Conservation (phyloP, 2,329 filamentous ascomycete genomes). For the Aaosphaeria pasadenensis region DNA sequence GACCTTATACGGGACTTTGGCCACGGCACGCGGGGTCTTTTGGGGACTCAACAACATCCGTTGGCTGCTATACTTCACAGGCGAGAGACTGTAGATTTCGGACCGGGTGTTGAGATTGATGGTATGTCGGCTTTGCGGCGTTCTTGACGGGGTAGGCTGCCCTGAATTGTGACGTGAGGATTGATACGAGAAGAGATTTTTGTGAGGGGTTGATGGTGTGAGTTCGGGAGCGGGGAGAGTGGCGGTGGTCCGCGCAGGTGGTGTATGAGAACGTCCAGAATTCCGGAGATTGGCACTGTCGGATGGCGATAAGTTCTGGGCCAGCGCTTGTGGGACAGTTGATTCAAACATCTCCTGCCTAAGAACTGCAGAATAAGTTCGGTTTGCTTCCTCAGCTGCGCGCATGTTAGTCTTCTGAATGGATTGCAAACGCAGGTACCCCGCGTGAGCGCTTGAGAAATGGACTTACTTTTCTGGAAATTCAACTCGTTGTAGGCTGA, state of each 20-base stretch:
- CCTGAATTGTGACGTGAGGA: slow-evolving; percentile 66
- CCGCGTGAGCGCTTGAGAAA: background rate
- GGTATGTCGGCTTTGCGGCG: slow-evolving; percentile 82
- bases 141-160: slow-evolving; percentile 86
- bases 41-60: slow-evolving; percentile 88
- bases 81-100: slow-evolving; percentile 93
- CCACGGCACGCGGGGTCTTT: slow-evolving; percentile 83
- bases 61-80: slow-evolving; percentile 88
- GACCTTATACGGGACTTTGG: slow-evolving; percentile 97
- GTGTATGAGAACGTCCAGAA: slow-evolving; percentile 74
- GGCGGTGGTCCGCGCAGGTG: slow-evolving; percentile 63
- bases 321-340: slow-evolving; percentile 77
- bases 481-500: slow-evolving; percentile 86
- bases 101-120: slow-evolving; percentile 86
- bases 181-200: slow-evolving; percentile 93
- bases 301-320: slow-evolving; percentile 53
- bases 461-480: slow-evolving; percentile 72
- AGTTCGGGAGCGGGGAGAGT: slow-evolving; percentile 68
- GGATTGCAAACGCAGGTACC: background rate
- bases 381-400: slow-evolving; percentile 86
- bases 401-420: slow-evolving; percentile 12
- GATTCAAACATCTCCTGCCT: slow-evolving; percentile 90
- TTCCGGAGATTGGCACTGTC: slow-evolving; percentile 57
- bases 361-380: slow-evolving; percentile 83
- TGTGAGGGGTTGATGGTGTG: slow-evolving; percentile 93